Conservation (phyloP, 2,329 filamentous ascomycete genomes). For the Cadophora luteo-olivacea region DNA sequence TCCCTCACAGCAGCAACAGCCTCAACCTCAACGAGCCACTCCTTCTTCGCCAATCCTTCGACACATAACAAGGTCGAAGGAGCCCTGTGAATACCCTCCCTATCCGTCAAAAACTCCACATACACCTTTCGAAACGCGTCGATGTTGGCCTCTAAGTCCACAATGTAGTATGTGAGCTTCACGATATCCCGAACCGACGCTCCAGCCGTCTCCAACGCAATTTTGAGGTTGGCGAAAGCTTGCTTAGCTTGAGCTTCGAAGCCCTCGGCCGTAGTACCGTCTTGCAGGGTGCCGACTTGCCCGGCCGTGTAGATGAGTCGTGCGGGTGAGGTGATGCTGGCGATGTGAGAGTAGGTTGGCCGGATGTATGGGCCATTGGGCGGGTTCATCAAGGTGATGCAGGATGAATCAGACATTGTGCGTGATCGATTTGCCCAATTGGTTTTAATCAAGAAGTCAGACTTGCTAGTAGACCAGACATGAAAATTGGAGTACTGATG, state of each 20-base stretch:
- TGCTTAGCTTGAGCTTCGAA: conserved; percentile 19
- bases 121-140: not conserved
- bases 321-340: not conserved
- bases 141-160: not conserved
- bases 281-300: conserved; percentile 7
- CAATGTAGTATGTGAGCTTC: conserved; percentile 17
- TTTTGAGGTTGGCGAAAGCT: conserved; percentile 17
- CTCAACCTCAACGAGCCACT: conserved; percentile 22
- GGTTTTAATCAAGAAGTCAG: no score
- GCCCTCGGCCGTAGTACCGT: not conserved
- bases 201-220: conserved; percentile 13
- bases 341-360: conserved; percentile 21
- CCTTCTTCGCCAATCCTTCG: not conserved
- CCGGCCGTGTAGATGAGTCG: conserved; percentile 18
- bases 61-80: conserved; percentile 12
- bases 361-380: not conserved
- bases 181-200: conserved; percentile 15
- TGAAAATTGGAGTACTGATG: not conserved
- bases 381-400: conserved; percentile 14
- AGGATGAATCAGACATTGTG: not conserved
- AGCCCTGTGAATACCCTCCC: conserved; percentile 9
- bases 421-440: no score
- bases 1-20: conserved; percentile 19
- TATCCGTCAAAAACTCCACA: conserved; percentile 17
- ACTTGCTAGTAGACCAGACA: no score